phyloP scores from a whole-genome alignment of 2,329 filamentous ascomycete genomes.

The Metarhizium brunneum region DNA sequence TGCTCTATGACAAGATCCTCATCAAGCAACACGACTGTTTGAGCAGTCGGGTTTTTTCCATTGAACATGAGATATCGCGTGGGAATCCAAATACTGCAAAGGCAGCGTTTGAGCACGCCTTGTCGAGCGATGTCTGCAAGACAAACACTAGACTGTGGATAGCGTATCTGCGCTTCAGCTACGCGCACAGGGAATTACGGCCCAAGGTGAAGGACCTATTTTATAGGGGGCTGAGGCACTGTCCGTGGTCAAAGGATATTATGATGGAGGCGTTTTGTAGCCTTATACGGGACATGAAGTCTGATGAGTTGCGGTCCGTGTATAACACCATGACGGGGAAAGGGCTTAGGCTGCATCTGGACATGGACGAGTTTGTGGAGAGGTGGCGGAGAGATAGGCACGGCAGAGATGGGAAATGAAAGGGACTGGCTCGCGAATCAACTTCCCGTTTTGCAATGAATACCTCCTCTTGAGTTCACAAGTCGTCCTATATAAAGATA shows the following conservation, averaged over 20 bases:
- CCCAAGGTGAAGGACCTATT: conserved; percentile 37
- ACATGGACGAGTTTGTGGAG: conserved; percentile 39
- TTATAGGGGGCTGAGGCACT: conserved; percentile 36
- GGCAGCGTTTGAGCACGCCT: conserved; percentile 42
- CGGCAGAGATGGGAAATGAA: not conserved
- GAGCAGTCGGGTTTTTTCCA: conserved; percentile 37
- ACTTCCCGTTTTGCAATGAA: not conserved
- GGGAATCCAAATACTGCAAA: conserved; percentile 41
- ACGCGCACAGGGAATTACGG: conserved; percentile 25
- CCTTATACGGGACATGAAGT: conserved; percentile 34
- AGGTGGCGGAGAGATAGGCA: conserved; percentile 16
- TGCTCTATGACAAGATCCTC: conserved; percentile 47
- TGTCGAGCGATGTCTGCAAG: conserved; percentile 29
- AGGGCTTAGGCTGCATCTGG: conserved; percentile 40
- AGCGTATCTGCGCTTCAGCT: conserved; percentile 39
- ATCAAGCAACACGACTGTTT: conserved; percentile 29
- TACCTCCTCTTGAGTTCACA: not conserved
- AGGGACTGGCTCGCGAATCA: no score
- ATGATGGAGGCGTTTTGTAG: conserved; percentile 42
- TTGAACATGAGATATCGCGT: conserved; percentile 38
- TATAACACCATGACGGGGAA: conserved; percentile 38
- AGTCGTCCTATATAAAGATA: not conserved
- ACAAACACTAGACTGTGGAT: conserved; percentile 38
- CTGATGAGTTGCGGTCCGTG: conserved; percentile 38
- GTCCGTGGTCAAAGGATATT: conserved; percentile 39